A percentile compares a stretch with the other conserved stretches of the same genome.
Conservation (phyloP, 176 grass and related monocot species). For the Bolboschoenus planiculmis region DNA sequence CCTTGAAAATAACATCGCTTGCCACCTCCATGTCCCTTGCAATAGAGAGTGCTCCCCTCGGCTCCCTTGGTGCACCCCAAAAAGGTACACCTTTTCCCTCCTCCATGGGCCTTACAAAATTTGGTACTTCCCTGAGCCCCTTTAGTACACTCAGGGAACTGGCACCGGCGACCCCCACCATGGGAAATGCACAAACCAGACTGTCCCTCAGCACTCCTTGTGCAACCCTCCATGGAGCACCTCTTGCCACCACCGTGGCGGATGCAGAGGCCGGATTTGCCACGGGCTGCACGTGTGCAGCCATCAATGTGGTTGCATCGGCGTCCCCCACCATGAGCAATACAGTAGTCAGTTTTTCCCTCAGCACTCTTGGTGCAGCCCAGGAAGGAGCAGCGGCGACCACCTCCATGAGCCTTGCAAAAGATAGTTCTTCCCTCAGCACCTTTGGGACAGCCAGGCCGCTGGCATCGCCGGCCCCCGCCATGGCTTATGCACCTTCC, state of each 20-base stretch:
- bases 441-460: constrained; percentile 74
- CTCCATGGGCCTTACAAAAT: constrained; percentile 86
- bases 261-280: constrained; percentile 90
- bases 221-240: constrained; percentile 72
- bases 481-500: constrained; percentile 92
- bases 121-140: constrained; percentile 91
- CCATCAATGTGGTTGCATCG: constrained; percentile 56
- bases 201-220: constrained; percentile 82
- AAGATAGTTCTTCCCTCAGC: constrained; percentile 92
- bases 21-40: constrained; percentile 91
- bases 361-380: constrained; percentile 91
- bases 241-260: constrained; percentile 93
- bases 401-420: constrained; percentile 95
- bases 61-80: constrained; percentile 79
- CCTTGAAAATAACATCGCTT: constrained; percentile 81
- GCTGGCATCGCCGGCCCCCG: constrained; percentile 73
- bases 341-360: constrained; percentile 84
- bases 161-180: constrained; percentile 78
- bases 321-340: constrained; percentile 82
- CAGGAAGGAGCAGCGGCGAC: constrained; percentile 61
- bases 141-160: constrained; percentile 65
- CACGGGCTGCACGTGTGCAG: constrained; percentile 72
- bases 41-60: constrained; percentile 77
- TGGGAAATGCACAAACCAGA: constrained; percentile 93
- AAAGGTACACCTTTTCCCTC: constrained; percentile 95